These are phyloP conservation scores for Tylopilus orsonianus DNA, from an alignment of 1,284 basidiomycete species.

Conservation along the genomic window DNA sequence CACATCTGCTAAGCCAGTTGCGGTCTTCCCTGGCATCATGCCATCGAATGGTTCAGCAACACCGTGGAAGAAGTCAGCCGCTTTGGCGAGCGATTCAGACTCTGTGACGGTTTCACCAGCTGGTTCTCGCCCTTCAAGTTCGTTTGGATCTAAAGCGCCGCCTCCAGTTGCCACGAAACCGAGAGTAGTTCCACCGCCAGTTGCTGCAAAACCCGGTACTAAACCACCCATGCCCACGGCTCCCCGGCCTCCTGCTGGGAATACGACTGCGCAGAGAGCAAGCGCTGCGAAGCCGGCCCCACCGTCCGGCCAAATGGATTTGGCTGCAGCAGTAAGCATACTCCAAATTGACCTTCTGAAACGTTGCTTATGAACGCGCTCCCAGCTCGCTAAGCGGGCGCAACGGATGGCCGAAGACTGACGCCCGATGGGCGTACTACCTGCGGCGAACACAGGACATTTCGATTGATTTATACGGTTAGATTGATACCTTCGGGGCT, in stretches of 20 bases:
- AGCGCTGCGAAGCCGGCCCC: slow-evolving; percentile 40
- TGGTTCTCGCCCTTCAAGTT: slow-evolving; percentile 55
- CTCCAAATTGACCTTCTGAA: background rate
- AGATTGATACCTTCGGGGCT: too few relatives aligned
- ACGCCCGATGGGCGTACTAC: background rate
- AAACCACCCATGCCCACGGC: slow-evolving; percentile 64
- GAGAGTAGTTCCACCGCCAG: slow-evolving; percentile 52
- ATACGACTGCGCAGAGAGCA: slow-evolving; percentile 46
- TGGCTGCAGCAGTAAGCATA: slow-evolving; percentile 72
- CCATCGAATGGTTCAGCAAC: slow-evolving; percentile 64
- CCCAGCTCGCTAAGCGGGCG: slow-evolving; percentile 68
- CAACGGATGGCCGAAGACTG: slow-evolving; percentile 57
- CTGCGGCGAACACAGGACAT: too few relatives aligned
- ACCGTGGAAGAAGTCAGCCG: slow-evolving; percentile 68
- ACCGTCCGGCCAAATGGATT: slow-evolving; percentile 69
- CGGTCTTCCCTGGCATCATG: slow-evolving; percentile 72
- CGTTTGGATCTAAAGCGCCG: slow-evolving; percentile 45
- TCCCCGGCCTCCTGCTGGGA: slow-evolving; percentile 47
- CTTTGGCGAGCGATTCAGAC: slow-evolving; percentile 33
- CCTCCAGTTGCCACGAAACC: slow-evolving; percentile 54
- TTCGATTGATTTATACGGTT: too few relatives aligned
- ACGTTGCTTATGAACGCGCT: slow-evolving; percentile 4
- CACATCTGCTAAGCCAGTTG: slow-evolving; percentile 63
- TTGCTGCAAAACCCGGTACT: slow-evolving; percentile 52
- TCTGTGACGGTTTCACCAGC: slow-evolving; percentile 46